Evolutionary conservation across 495 filamentous ascomycete species (phyloP), one percentile per base, ranked within the genome.

Genomic region (Poronia punctata): DNA sequence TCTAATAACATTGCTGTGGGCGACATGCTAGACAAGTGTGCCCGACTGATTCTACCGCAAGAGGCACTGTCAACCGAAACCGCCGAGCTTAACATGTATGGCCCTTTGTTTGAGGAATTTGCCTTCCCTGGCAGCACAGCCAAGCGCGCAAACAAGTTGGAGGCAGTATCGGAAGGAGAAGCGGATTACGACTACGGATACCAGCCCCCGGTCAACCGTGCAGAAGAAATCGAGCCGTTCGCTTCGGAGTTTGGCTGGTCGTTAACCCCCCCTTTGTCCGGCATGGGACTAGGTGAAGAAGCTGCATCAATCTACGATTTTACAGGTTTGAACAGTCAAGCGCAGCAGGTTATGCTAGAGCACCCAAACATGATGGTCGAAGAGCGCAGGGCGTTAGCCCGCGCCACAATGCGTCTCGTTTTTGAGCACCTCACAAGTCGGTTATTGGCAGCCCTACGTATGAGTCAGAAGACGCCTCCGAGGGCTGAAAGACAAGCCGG

Each of bases 381-480:
- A 11, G 81, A 89, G 52, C 72, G 84, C 2, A 61, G 68, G 8
- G 61, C 59, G 0, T 58, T 96, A 3, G 92, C 85, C 6, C 72
- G 74, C 23, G 80, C 82, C 39, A 59, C 70, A 0, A 88, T 93
- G 84, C 73, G 78, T 14, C 53, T 89, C 11, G 76, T 78, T n/a
- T 97, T 97, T 55, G 88, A 96, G 53, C 92, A 98, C 60, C 64
- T 96, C 23, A 82, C 78, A 0, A 77, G 73, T 24, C 70, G 90
- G 24, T 70, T 88, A 0, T 52, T 88, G 2, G 72, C 88, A 21
- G 83, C 76, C 1, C 70, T 95, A 7, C 45, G 29, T 11, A 35
- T 21, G 30, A 19, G 12, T 35, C 15, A 19, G 16, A 11, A 34
- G 24, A 22, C 9, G n/a, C 17, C 6, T 18, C n/a, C 26, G 28